A percentile compares a stretch with the other conserved stretches of the same genome.
These are phyloP conservation scores for Protoeuglena noctilucae DNA, from an alignment of 139 green algal genomes.

Conservation along the genomic window DNA sequence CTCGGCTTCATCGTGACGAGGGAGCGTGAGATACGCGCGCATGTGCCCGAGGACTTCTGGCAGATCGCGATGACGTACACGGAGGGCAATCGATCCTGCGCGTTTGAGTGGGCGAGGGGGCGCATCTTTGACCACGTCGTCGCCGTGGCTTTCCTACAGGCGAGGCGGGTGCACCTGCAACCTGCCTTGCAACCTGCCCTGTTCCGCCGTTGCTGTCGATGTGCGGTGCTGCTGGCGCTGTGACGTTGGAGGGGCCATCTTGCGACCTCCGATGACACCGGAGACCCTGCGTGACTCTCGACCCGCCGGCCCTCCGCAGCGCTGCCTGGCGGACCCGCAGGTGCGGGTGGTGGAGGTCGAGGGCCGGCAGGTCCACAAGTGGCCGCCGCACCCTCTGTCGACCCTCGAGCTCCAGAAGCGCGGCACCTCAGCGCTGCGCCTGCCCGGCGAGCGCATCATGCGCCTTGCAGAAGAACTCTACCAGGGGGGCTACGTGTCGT, in stretches of 20 bases:
- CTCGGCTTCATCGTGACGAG: constrained; percentile 92
- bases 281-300: too few relatives aligned
- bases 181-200: too few relatives aligned
- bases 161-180: too few relatives aligned
- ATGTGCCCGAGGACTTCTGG: constrained; percentile 89
- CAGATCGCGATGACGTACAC: constrained; percentile 29
- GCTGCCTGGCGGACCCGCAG: not conserved
- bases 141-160: too few relatives aligned
- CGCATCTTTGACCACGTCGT: constrained; percentile 69
- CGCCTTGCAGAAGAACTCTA: constrained; percentile 85
- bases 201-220: too few relatives aligned
- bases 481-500: constrained; percentile 83
- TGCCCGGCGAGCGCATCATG: constrained; percentile 74
- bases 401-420: constrained; percentile 94
- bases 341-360: constrained; percentile 18
- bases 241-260: too few relatives aligned
- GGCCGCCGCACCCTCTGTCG: constrained; percentile 63
- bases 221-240: too few relatives aligned
- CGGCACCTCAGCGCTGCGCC: constrained; percentile 50
- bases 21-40: constrained; percentile 81
- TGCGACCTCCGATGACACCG: too few relatives aligned
- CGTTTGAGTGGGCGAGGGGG: constrained; percentile 58
- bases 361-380: constrained; percentile 28
- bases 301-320: too few relatives aligned
- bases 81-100: constrained; percentile 18